Evolutionary conservation across 345 rosid genomes (phyloP).

Genomic region (Gossypium arboreum): DNA sequence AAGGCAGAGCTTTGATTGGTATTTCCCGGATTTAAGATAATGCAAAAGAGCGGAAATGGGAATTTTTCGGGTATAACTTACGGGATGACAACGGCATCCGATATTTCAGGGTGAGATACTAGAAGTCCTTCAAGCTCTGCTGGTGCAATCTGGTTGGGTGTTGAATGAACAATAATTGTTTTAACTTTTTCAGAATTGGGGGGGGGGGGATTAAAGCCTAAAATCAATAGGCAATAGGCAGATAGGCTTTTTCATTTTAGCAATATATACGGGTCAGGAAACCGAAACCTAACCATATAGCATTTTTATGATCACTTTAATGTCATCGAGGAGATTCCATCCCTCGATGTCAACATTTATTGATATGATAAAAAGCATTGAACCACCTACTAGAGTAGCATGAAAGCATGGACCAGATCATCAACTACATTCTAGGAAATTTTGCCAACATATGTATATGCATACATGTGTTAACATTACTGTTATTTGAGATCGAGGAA

Average conservation of each 20-base stretch:
- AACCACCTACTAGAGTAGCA: background rate
- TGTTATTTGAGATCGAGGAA: no score
- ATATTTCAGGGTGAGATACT: conserved; percentile 78
- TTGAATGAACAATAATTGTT: background rate
- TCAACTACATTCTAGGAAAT: background rate
- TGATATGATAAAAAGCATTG: background rate
- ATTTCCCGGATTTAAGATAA: background rate
- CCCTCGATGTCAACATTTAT: background rate
- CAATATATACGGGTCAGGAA: background rate
- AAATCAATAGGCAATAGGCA: background rate
- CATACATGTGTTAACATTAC: no score
- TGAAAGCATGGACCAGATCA: background rate
- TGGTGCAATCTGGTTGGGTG: conserved; percentile 69
- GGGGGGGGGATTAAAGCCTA: background rate
- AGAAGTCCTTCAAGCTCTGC: conserved; percentile 97
- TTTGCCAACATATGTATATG: background rate
- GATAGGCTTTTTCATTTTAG: background rate
- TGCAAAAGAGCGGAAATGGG: background rate
- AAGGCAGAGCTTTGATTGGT: background rate
- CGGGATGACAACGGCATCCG: conserved; percentile 95
- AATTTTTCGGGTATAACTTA: conserved; percentile 36
- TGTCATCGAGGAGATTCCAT: background rate
- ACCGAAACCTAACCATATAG: background rate
- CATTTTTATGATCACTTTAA: background rate
- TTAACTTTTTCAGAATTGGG: background rate